These are phyloP conservation scores for Camelina sativa DNA, from an alignment of 345 rosid genomes.

Conservation along the genomic window DNA sequence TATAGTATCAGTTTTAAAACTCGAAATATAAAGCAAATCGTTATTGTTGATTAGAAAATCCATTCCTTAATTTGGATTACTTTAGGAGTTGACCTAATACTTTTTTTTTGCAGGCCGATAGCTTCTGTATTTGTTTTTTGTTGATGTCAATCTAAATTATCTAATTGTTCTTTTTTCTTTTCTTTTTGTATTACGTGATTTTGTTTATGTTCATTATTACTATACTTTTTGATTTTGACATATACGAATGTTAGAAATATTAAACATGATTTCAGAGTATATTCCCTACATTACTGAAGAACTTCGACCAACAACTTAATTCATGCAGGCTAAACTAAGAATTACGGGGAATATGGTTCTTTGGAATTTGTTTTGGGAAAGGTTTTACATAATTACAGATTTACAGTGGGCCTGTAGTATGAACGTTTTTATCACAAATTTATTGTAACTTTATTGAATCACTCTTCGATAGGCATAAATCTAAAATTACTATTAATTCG, in stretches of 20 bases:
- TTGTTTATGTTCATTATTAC: background rate
- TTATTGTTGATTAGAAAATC: background rate
- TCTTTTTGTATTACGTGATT: background rate
- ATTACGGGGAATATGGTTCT: no score
- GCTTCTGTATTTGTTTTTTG: background rate
- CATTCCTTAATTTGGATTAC: slow-evolving; percentile 5
- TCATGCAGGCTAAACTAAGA: slow-evolving; percentile 12
- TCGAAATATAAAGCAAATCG: background rate
- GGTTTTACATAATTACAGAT: no score
- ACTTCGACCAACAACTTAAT: background rate
- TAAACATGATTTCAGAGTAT: slow-evolving; percentile 13
- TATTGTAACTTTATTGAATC: no score
- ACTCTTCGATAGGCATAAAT: no score
- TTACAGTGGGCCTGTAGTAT: no score
- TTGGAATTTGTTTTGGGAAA: no score
- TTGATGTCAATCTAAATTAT: slow-evolving; percentile 5
- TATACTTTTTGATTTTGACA: background rate
- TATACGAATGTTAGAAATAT: background rate
- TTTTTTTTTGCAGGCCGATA: background rate
- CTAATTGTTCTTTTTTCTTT: background rate
- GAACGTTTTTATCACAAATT: no score
- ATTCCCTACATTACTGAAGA: slow-evolving; percentile 8
- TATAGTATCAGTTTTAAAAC: background rate
- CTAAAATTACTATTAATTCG: no score
- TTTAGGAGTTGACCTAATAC: slow-evolving; percentile 23